Base-by-base conservation (phyloP, 441 rosid species). In the Flueggea neowawraea region DNA sequence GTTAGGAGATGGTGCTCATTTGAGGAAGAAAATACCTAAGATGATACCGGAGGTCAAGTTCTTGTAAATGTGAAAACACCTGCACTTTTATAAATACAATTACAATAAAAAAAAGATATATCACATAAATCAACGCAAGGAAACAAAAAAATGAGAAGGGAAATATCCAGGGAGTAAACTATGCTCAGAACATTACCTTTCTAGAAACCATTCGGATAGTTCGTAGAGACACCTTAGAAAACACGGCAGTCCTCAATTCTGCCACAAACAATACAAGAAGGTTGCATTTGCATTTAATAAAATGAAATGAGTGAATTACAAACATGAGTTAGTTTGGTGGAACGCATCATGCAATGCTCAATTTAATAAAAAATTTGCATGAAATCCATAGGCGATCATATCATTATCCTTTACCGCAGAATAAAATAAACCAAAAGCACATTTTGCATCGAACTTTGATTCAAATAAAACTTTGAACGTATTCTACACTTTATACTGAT, bases 1-100 rank as follows among this genome's bases (percentile, higher is more conserved):
- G 14, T 31, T 11, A 33, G 60, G 17, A 6, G 7, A 10, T 14
- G 44, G 0, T 31, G 47, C 13, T 31, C 32, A 28, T 28, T 51
- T 48, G 11, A 12, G 48, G 54, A 69, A 67, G 75, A 58, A 54
- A 71, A 64, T 72, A 95, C 95, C 96, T 91, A 22, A 95, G 86
- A 80, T 91, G 97, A 74, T 83, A 94, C 0, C 82, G 74, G 52
- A 95, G 97, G 65, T 88, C 97, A 62, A 95, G 95, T 15, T 77
- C 84, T 64, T 87, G 96, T 70, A 87, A 78, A 81, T 91, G 97
- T 41, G 96, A 76, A 79, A 91, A 87, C 16, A 95, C 97, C 97
- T 89, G 77, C 72, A 63, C 54, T 52, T 62, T 15, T 16, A 43
- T 8, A 68, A 59, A 63, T 16, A 11, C 6, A 12, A 52, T 12